Evolutionary conservation across 352 stramenopile genomes (phyloP).

Genomic region (Peronospora destructor): DNA sequence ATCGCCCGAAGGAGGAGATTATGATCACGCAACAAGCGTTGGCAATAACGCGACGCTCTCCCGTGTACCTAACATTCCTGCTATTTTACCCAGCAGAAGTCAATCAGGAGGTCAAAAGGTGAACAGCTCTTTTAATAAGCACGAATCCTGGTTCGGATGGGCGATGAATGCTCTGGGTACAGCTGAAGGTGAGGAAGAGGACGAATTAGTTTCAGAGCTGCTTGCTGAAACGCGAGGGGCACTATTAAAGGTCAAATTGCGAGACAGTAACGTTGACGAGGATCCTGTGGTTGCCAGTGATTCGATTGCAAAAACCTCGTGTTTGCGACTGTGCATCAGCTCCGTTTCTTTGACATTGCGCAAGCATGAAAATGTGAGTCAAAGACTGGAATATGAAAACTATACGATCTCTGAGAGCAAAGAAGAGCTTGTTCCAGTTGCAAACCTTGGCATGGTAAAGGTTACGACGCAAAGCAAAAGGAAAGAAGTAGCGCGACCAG

Average conservation of each 20-base stretch:
- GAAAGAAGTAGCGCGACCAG: slow-evolving; percentile 49
- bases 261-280: slow-evolving; percentile 12
- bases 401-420: slow-evolving; percentile 8
- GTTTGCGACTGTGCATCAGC: slow-evolving; percentile 52
- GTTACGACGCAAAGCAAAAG: slow-evolving; percentile 38
- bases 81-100: neutral
- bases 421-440: slow-evolving; percentile 70
- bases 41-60: neutral
- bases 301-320: slow-evolving; percentile 30
- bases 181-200: slow-evolving; percentile 48
- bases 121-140: slow-evolving; percentile 7
- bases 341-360: slow-evolving; percentile 54
- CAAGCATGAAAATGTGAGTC: slow-evolving; percentile 35
- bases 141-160: slow-evolving; percentile 60
- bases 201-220: slow-evolving; percentile 61
- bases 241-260: slow-evolving; percentile 28
- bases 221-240: slow-evolving; percentile 58
- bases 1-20: neutral
- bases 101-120: slow-evolving; percentile 3
- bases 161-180: slow-evolving; percentile 54
- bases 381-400: slow-evolving; percentile 14
- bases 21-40: neutral
- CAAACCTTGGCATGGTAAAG: slow-evolving; percentile 75
- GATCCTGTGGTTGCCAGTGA: slow-evolving; percentile 9
- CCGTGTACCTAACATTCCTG: neutral